Base-by-base conservation (phyloP, 495 filamentous ascomycete genomes). In the Poronia punctata region DNA sequence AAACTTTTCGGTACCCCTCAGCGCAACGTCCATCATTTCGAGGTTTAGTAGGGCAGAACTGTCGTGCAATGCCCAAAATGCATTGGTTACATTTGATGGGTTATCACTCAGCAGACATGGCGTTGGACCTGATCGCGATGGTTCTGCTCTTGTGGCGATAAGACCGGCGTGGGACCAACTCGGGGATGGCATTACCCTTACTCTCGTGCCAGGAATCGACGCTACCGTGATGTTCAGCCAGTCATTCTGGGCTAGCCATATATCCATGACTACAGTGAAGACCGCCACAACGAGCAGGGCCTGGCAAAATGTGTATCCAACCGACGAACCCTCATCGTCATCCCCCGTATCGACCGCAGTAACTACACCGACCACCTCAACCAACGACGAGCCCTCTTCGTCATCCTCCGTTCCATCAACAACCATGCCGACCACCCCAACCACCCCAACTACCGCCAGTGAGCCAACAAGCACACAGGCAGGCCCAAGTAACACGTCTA, bases 21-120 rank as follows among this genome's bases (percentile, higher is more conserved):
- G 80, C 44, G 62, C 70, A 6, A 66, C 73, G 4, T 67, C 70
- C 6, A 68, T 97, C 47, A 70, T 95, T 44, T 75, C 80, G 1
- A 73, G 87, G 33, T 88, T 98, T 61, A 86, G 80, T 52, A 61
- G 72, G 27, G 78, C 68, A 23, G 80, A 80, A 43, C 67, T 93
- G 22, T 80, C 79, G 33, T 98, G 92, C 61, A 76, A 72, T 1
- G 75, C 79, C 0, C 79, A 95, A 61, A 96, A 96, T 46, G 79
- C 84, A 0, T 74, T 98, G 15, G 80, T 97, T 6, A 82, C 85
- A 0, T 93, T 98, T 51, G 73, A 80, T 39, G 77, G 80, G 3
- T 46, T 62, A 35, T 59, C 68, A 9, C 53, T 57, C 15, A 64
- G 66, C 9, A 48, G 39, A 21, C 50, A 35, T 23, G 50, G 49